Base-by-base conservation (phyloP, 2,329 filamentous ascomycete species). In the Alternaria sp. region DNA sequence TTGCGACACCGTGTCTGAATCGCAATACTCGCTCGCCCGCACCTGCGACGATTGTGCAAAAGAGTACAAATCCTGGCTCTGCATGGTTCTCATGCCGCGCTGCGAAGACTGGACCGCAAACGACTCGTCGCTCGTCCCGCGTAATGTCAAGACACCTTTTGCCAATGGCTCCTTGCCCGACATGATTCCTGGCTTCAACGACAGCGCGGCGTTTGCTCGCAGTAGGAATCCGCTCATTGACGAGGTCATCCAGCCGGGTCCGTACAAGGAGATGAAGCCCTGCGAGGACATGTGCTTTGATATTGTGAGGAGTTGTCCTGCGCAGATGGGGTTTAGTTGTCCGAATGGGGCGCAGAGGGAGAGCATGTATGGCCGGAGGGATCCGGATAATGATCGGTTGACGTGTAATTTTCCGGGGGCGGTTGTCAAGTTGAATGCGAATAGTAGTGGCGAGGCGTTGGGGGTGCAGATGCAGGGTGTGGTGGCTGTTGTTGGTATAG, bases 41-140 rank as follows among this genome's bases (percentile, higher is more conserved):
- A 87, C 80, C 67, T 99, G 95, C 82, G 78, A 82, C 43, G 86
- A 96, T 77, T 99, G 95, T 79, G 87, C 83, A 16, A 73, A 76
- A 1, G 92, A 93, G 8, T 99, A 99, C 85, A 97, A 96, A 78
- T 84, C 89, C 72, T 99, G 95, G 95, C 88, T 99, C 20, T 99
- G 95, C 81, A 91, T 92, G 24, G 93, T 98, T 28, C 91, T 89
- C 16, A 95, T 99, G 63, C 95, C 95, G 1, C 91, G 94, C 30
- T 99, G 95, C 81, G 90, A 92, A 72, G 94, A 97, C 80, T 95
- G 91, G 70, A 87, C 85, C 51, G 87, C 84, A 49, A 71, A 77
- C 2, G 81, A 83, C 14, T 54, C 20, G 3, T 73, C 61, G 51
- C 84, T 93, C 3, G 86, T 89, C 61, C 82, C 85, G 20, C 90